Evolutionary conservation across 2,329 filamentous ascomycete genomes (phyloP).

Genomic region (Monilinia laxa): DNA sequence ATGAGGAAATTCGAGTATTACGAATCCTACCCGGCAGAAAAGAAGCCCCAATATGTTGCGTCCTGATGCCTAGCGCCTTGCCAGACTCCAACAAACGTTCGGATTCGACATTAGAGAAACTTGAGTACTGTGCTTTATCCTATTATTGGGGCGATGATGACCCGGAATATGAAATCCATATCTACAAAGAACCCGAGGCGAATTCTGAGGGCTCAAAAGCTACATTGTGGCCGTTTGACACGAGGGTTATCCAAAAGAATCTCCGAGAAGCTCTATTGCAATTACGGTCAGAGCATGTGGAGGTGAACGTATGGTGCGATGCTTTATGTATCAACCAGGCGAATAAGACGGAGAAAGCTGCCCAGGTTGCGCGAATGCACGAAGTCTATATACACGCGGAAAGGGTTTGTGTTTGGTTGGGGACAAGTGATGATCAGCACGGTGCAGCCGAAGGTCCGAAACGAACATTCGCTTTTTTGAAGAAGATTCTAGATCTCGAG

Average conservation of each 20-base stretch:
- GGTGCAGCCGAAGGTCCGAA: background rate
- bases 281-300: constrained; percentile 10
- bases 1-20: constrained; percentile 28
- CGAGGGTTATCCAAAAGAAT: constrained; percentile 22
- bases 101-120: background rate
- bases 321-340: constrained; percentile 30
- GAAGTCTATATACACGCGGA: constrained; percentile 26
- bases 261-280: constrained; percentile 23
- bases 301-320: constrained; percentile 27
- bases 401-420: constrained; percentile 27
- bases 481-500: constrained; percentile 24
- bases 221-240: background rate
- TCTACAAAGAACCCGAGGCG: background rate
- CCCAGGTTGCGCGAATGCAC: constrained; percentile 28
- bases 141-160: background rate
- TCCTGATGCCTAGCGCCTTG: constrained; percentile 23
- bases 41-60: constrained; percentile 17
- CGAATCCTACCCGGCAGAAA: constrained; percentile 17
- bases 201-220: background rate
- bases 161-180: background rate
- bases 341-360: constrained; percentile 22
- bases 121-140: constrained; percentile 9
- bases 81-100: background rate
- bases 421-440: constrained; percentile 5
- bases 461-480: constrained; percentile 24